Percentiles rank a stretch among this genome's conserved stretches.
These are phyloP conservation scores for Haplosporangium gracile DNA, from an alignment of 192 early-diverging fungal species.

Conservation along the genomic window DNA sequence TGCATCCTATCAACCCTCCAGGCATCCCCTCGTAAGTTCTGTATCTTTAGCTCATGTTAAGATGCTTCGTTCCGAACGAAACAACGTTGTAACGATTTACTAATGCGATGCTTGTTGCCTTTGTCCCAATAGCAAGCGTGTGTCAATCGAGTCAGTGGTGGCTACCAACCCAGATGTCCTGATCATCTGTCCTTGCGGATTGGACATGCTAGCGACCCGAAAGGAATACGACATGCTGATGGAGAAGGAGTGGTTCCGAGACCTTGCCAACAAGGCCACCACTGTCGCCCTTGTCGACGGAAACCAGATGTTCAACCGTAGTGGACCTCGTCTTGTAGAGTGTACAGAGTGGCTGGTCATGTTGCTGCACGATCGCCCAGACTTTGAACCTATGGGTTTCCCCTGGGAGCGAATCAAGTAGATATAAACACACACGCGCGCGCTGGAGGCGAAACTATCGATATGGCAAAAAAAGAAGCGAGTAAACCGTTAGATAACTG, in stretches of 20 bases:
- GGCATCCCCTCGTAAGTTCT: conserved; percentile 61
- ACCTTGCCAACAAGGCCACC: conserved; percentile 35
- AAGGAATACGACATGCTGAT: conserved; percentile 53
- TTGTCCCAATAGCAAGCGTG: conserved; percentile 38
- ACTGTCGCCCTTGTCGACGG: conserved; percentile 64
- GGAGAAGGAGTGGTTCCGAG: conserved; percentile 56
- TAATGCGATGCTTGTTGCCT: background rate
- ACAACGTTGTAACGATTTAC: too few relatives aligned
- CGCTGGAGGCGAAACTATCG: background rate
- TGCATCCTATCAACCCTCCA: conserved; percentile 59
- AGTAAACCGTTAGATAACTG: too few relatives aligned
- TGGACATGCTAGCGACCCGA: conserved; percentile 59
- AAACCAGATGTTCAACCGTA: conserved; percentile 70
- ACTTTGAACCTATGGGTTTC: conserved; percentile 61
- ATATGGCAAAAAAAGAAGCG: too few relatives aligned
- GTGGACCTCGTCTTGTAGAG: conserved; percentile 59
- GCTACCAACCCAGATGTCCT: conserved; percentile 53
- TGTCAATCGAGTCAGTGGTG: conserved; percentile 41
- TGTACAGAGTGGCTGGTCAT: conserved; percentile 61
- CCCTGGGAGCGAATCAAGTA: conserved; percentile 60
- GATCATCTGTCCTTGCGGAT: conserved; percentile 65
- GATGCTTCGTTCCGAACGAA: background rate
- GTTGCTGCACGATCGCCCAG: conserved; percentile 57
- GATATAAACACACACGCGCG: background rate
- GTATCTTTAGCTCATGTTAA: background rate